Conservation (phyloP, 1,139 yeast genomes). For the Suhomyces guaymorum region DNA sequence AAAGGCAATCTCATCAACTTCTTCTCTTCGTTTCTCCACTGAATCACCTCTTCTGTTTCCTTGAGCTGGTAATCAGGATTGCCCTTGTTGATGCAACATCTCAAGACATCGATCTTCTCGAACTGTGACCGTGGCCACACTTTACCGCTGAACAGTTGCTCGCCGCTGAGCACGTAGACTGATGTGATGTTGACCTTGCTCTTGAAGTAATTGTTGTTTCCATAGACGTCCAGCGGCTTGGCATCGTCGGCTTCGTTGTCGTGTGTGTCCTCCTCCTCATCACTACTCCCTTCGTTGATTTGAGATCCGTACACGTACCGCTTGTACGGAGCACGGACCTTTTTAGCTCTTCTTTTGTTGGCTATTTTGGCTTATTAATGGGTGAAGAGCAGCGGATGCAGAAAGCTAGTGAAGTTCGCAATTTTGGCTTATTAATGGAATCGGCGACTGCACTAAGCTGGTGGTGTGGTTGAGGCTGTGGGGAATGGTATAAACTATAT, state of each 20-base stretch:
- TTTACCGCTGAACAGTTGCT: slow-evolving; percentile 24
- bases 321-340: slow-evolving; percentile 73
- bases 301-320: slow-evolving; percentile 70
- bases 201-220: slow-evolving; percentile 32
- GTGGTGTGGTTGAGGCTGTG: too few species aligned
- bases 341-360: slow-evolving; percentile 82
- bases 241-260: slow-evolving; percentile 26
- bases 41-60: slow-evolving; percentile 19
- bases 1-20: slow-evolving; percentile 47
- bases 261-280: slow-evolving; percentile 38
- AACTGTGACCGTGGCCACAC: slow-evolving; percentile 48
- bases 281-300: slow-evolving; percentile 33
- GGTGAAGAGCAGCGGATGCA: too few species aligned
- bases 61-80: slow-evolving; percentile 19
- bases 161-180: slow-evolving; percentile 37
- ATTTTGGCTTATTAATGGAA: too few species aligned
- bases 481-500: too few species aligned
- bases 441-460: too few species aligned
- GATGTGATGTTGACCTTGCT: slow-evolving; percentile 34
- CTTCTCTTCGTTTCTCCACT: slow-evolving; percentile 17
- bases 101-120: slow-evolving; percentile 48
- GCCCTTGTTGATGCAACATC: slow-evolving; percentile 30
- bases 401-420: too few species aligned
- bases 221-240: slow-evolving; percentile 14
- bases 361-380: too few species aligned